phyloP scores from a whole-genome alignment of 768 basidiomycete species.

The Boletus subparvulus region DNA sequence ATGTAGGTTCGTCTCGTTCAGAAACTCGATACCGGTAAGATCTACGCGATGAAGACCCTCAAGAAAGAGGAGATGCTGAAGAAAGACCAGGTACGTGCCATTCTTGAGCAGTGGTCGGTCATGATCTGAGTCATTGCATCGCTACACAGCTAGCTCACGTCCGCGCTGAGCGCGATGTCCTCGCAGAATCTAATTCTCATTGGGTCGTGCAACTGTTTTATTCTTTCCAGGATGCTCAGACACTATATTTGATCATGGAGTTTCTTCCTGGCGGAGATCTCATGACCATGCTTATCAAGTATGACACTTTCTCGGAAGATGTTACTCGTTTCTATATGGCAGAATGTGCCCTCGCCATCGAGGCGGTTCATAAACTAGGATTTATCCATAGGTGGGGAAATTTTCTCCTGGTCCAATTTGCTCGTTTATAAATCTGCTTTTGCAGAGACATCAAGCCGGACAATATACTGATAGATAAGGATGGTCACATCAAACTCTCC shows the following conservation, averaged over 20 bases:
- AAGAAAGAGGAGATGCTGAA: constrained; percentile 99
- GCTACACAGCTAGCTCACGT: constrained; percentile 85
- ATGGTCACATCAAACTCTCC: constrained; percentile 95
- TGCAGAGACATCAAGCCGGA: constrained; percentile 97
- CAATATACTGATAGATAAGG: constrained; percentile 88
- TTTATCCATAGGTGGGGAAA: constrained; percentile 88
- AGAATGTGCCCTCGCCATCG: constrained; percentile 96
- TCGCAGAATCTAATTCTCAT: constrained; percentile 90
- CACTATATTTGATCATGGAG: constrained; percentile 98
- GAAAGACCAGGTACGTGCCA: constrained; percentile 82
- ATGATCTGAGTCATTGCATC: constrained; percentile 1
- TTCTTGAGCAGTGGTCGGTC: neutral
- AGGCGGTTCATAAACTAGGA: constrained; percentile 94
- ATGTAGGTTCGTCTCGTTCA: constrained; percentile 85
- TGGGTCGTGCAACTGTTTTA: constrained; percentile 98
- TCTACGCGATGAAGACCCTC: constrained; percentile 98
- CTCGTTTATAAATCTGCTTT: neutral
- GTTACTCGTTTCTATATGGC: constrained; percentile 98
- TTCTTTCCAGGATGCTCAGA: constrained; percentile 94
- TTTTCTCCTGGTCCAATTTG: neutral
- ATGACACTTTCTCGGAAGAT: constrained; percentile 98
- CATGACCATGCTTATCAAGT: constrained; percentile 99
- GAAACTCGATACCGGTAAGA: constrained; percentile 95
- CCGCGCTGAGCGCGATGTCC: constrained; percentile 93
- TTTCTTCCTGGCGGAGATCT: constrained; percentile 97